Evolutionary conservation across 2,329 filamentous ascomycete genomes (phyloP), one percentile per base, ranked within the genome.

Genomic region (Claviceps spartinae): DNA sequence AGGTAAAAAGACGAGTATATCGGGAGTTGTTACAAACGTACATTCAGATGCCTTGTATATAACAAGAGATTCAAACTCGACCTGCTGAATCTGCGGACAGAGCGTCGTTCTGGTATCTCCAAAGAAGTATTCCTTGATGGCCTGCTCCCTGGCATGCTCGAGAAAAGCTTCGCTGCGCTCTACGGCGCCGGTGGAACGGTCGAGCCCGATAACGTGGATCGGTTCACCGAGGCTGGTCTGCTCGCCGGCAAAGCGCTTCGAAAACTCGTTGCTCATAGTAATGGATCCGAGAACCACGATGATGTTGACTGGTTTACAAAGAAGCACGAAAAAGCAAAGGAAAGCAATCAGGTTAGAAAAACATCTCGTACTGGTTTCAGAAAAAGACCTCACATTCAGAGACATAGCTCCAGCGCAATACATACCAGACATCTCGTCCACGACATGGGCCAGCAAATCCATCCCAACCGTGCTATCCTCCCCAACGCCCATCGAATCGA

Each of bases 101-200:
- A 98, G 73, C 0, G 87, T 85, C 53, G 85, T 79, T 55, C 81
- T 82, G 1, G 77, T 69, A 56, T 86, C 85, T 9, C 93, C 93
- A 64, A 96, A 98, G 71, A 98, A 98, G 68, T 98, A 98, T 60
- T 90, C 85, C 58, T 86, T 85, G 50, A 96, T 89, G 49, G 86
- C 79, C 0, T 85, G 79, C 61, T 94, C 86, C 45, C 86, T 79
- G 5, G 80, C 70, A 16, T 81, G 76, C 60, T 87, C 85, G 74
- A 90, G 81, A 65, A 88, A 94, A 0, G 70, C 64, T 40, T 83
- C 79, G 56, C 89, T 85, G 47, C 88, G 78, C 61, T 87, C 81
- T 1, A 87, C 86, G 40, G 87, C 89, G 24, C 93, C 93, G 38
- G 88, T 86, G 0, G 89, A 94, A 63, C 88, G 89, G 55, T 89